Base-by-base conservation (phyloP, 805 yeast species). In the Candida silvatica region DNA sequence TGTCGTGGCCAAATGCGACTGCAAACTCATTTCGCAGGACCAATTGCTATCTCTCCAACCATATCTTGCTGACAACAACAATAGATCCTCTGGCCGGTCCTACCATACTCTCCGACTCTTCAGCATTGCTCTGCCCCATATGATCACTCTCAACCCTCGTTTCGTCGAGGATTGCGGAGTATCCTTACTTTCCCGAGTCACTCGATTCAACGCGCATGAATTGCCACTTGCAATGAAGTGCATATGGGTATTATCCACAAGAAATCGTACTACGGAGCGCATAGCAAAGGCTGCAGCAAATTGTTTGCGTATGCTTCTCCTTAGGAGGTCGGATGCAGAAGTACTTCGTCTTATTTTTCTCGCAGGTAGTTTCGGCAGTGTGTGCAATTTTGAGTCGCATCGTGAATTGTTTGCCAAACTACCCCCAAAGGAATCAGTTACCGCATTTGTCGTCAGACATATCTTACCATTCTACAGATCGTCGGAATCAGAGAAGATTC, bases 221-320 rank as follows among this genome's bases (percentile, higher is more conserved):
- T 54, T 84, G 6, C 72, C 72, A n/a, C 78, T 77, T 47, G 94
- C 90, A 0, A 69, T 84, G 52, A 86, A 87, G 1, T 66, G 84
- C 37, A 56, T 74, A 4, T 77, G 86, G 80, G 54, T 54, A 6
- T 58, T 83, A 0, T 66, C 82, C 2, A 47, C 43, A 3, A 55
- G 69, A 45, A 61, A 66, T 27, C 56, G 63, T 2, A 74, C 71
- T 33, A 64, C 69, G 0, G 37, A 48, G 0, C 71, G 71, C 41
- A 46, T 83, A 4, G 71, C 76, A 0, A 72, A 68, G 42, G 88
- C 88, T 0, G 71, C 84, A 15, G 57, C 74, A 0, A 74, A 87
- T 0, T 73, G 86, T 27, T 51, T 84, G 40, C 7, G 24, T 8
- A 8, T 22, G 24, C 24, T 22, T 22, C n/a, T n/a, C n/a, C n/a